Evolutionary conservation across 2,329 filamentous ascomycete species (phyloP).

Genomic region (Aspergillus sp.): DNA sequence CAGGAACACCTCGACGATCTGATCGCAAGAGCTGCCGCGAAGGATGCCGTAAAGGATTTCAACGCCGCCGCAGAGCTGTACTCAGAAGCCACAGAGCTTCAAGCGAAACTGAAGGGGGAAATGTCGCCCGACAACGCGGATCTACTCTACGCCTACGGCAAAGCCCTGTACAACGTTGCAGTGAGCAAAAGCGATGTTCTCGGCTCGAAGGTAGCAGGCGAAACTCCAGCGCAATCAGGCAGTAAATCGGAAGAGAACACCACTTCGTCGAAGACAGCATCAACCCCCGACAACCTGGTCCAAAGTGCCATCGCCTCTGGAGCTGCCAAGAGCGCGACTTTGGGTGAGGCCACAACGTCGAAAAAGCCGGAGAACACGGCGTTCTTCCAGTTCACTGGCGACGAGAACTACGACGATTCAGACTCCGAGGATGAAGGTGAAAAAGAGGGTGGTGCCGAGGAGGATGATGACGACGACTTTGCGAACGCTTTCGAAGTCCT

Average conservation of each 20-base stretch:
- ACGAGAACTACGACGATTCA: constrained; percentile 87
- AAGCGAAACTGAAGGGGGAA: constrained; percentile 89
- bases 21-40: constrained; percentile 73
- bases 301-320: constrained; percentile 26
- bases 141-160: constrained; percentile 89
- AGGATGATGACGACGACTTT: constrained; percentile 65
- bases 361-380: constrained; percentile 49
- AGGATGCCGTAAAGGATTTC: constrained; percentile 89
- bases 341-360: constrained; percentile 15
- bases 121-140: constrained; percentile 88
- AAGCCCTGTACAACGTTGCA: constrained; percentile 89
- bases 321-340: constrained; percentile 13
- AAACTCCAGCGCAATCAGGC: constrained; percentile 56
- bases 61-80: constrained; percentile 82
- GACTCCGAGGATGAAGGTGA: constrained; percentile 56
- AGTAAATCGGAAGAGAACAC: constrained; percentile 42
- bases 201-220: constrained; percentile 70
- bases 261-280: constrained; percentile 24
- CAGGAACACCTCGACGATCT: constrained; percentile 73
- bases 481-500: constrained; percentile 63
- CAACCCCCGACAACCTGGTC: constrained; percentile 21
- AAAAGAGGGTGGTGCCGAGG: constrained; percentile 48
- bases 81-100: constrained; percentile 83
- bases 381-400: constrained; percentile 87
- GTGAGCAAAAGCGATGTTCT: constrained; percentile 93